Conservation (phyloP, 2,329 filamentous ascomycete species). For the Beauveria pseudobassiana region DNA sequence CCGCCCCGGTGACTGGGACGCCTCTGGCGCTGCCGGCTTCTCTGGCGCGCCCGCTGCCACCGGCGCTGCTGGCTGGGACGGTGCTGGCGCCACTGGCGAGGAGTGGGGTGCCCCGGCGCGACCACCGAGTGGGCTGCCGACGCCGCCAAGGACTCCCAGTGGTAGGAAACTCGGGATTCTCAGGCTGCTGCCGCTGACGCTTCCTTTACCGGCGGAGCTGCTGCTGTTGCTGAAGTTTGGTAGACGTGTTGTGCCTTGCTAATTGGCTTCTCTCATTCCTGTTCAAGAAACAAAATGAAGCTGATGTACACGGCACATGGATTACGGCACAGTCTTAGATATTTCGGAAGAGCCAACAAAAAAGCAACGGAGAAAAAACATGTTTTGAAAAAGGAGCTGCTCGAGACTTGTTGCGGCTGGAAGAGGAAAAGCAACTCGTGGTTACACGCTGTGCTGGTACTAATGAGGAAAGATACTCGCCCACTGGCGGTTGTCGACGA, state of each 20-base stretch:
- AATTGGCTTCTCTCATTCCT: background rate
- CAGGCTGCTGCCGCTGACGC: constrained; percentile 8
- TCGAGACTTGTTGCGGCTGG: background rate
- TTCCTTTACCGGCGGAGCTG: background rate
- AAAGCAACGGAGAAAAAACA: background rate
- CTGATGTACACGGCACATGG: background rate
- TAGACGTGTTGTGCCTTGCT: background rate
- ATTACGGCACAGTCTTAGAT: background rate
- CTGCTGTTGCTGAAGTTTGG: background rate
- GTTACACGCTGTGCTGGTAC: constrained; percentile 49
- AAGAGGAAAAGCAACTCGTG: constrained; percentile 5
- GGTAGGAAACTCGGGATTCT: constrained; percentile 32
- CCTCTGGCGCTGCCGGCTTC: constrained; percentile 56
- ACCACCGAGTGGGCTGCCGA: constrained; percentile 62
- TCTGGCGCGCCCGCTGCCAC: constrained; percentile 41
- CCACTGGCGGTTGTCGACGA: constrained; percentile 25
- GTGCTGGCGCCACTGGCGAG: constrained; percentile 47
- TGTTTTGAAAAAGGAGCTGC: background rate
- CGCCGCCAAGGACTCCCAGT: constrained; percentile 48
- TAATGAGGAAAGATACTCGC: constrained; percentile 99
- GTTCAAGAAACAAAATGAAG: background rate
- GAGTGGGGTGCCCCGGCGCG: constrained; percentile 60
- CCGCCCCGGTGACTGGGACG: constrained; percentile 75
- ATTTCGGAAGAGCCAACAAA: background rate
- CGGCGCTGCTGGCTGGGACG: constrained; percentile 46